phyloP scores from a whole-genome alignment of 305 asterid species.

The Ajuga reptans region DNA sequence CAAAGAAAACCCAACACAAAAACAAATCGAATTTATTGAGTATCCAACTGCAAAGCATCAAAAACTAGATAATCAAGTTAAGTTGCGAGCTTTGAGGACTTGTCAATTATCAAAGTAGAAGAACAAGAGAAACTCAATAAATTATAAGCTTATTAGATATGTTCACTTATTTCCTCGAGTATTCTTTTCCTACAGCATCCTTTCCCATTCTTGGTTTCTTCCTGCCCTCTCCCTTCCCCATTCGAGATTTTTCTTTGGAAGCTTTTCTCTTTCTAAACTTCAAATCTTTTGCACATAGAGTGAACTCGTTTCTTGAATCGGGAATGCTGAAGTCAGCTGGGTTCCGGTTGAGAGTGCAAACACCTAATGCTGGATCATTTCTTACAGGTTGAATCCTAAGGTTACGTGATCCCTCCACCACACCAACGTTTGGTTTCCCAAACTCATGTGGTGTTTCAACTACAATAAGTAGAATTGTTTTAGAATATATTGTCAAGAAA shows the following conservation, averaged over 20 bases:
- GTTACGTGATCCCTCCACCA: conserved; percentile 20
- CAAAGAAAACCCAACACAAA: background rate
- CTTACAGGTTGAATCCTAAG: conserved; percentile 5
- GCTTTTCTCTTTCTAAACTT: conserved; percentile 29
- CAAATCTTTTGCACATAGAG: conserved; percentile 44
- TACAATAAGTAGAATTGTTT: background rate
- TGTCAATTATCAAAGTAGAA: background rate
- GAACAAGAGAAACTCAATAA: background rate
- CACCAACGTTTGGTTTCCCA: conserved; percentile 20
- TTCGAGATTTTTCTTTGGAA: conserved; percentile 18
- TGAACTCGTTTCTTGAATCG: conserved; percentile 46
- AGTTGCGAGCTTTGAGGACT: too few relatives aligned
- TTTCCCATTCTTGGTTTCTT: conserved; percentile 36
- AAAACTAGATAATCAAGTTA: too few relatives aligned
- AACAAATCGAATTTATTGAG: background rate
- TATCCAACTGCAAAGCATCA: too few relatives aligned
- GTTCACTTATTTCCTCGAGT: conserved; percentile 16
- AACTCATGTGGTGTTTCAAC: conserved; percentile 26
- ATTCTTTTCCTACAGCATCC: conserved; percentile 23
- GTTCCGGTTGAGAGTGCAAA: conserved; percentile 52
- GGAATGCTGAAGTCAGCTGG: conserved; percentile 74
- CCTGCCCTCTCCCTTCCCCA: conserved; percentile 22
- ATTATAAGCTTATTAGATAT: background rate
- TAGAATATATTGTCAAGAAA: background rate
- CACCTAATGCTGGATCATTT: conserved; percentile 15